Evolutionary conservation across 1,139 yeast species (phyloP).

Genomic region (Debaryomyces sp.): DNA sequence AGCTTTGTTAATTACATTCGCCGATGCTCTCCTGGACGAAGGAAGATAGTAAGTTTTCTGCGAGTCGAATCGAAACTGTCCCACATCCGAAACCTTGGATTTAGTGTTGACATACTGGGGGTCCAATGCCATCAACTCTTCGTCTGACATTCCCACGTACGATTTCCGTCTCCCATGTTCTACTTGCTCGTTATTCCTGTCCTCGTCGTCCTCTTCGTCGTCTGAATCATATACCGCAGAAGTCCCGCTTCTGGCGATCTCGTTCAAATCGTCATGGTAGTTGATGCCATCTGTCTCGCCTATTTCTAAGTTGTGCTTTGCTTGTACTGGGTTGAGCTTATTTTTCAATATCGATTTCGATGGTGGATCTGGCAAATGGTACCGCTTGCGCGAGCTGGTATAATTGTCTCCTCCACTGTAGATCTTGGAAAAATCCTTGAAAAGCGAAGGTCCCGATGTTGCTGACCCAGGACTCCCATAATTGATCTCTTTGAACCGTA

Average conservation of each 20-base stretch:
- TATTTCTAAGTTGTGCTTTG: constrained; percentile 28
- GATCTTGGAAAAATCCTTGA: constrained; percentile 15
- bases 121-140: constrained; percentile 64
- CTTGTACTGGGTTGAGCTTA: constrained; percentile 35
- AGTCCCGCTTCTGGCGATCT: constrained; percentile 2
- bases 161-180: constrained; percentile 47
- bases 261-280: constrained; percentile 16
- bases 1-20: constrained; percentile 10
- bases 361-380: constrained; percentile 32
- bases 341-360: constrained; percentile 45
- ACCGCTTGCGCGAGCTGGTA: constrained; percentile 11
- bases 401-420: constrained; percentile 1
- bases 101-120: constrained; percentile 48
- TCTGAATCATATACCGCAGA: constrained; percentile 11
- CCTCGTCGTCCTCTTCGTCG: constrained; percentile 12
- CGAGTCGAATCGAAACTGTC: constrained; percentile 44
- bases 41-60: constrained; percentile 40
- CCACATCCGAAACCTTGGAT: constrained; percentile 34
- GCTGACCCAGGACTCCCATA: constrained; percentile 19
- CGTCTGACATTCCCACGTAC: constrained; percentile 64
- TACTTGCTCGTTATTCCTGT: constrained; percentile 9
- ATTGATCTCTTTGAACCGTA: constrained; percentile 11
- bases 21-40: constrained; percentile 19
- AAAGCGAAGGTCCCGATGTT: constrained; percentile 2
- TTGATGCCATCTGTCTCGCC: constrained; percentile 21